Conservation (phyloP, 495 filamentous ascomycete species). For the Beverwykella pulmonaria region DNA sequence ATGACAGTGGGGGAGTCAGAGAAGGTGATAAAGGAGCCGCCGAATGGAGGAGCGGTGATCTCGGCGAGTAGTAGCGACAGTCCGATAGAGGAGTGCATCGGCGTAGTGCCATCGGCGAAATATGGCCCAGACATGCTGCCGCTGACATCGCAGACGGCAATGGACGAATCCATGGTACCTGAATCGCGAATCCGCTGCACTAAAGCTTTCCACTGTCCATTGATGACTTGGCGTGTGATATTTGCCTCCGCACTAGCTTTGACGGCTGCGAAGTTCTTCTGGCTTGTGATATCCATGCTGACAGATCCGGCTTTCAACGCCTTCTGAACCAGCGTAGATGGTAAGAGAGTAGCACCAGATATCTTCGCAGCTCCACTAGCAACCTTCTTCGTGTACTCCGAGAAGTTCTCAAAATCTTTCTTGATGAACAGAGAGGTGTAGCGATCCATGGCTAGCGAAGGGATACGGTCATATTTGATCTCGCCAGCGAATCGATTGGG, state of each 20-base stretch:
- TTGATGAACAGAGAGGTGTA: conserved; percentile 48
- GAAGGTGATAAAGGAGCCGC: conserved; percentile 54
- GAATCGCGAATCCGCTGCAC: conserved; percentile 53
- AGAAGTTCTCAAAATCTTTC: conserved; percentile 51
- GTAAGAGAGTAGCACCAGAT: conserved; percentile 52
- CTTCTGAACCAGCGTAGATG: conserved; percentile 45
- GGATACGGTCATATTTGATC: conserved; percentile 54
- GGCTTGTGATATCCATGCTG: not conserved
- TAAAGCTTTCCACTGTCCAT: conserved; percentile 53
- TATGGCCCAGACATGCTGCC: conserved; percentile 47
- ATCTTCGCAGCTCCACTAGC: conserved; percentile 45
- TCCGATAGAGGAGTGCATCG: conserved; percentile 53
- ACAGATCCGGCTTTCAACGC: not conserved
- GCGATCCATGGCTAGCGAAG: conserved; percentile 53
- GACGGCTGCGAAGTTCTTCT: conserved; percentile 9
- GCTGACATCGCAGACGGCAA: conserved; percentile 54
- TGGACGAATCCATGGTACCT: conserved; percentile 49
- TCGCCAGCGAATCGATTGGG: conserved; percentile 42
- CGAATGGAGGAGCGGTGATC: conserved; percentile 50
- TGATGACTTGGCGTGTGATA: conserved; percentile 38
- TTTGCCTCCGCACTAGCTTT: conserved; percentile 20
- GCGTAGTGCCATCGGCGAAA: conserved; percentile 49
- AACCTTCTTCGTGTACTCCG: conserved; percentile 48
- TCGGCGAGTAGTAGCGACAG: conserved; percentile 53
- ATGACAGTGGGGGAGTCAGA: conserved; percentile 40